Percentiles rank a stretch among this genome's conserved stretches.
Conservation (phyloP, 2,329 filamentous ascomycete genomes). For the Fusarium sp. region DNA sequence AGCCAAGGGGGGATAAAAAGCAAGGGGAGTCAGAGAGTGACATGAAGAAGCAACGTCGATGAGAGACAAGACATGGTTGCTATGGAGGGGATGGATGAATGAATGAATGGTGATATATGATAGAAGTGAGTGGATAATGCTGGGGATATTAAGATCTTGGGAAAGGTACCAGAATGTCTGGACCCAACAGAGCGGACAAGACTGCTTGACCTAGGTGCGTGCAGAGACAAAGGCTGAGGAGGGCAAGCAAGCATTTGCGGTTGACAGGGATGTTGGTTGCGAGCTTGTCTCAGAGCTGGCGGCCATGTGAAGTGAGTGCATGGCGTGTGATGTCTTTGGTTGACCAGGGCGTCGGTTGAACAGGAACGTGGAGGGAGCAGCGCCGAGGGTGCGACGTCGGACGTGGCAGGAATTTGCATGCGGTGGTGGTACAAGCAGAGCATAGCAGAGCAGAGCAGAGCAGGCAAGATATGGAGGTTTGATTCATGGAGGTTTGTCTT, state of each 20-base stretch:
- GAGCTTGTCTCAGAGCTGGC: slow-evolving; percentile 16
- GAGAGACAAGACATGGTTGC: slow-evolving; percentile 40
- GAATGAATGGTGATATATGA: slow-evolving; percentile 33
- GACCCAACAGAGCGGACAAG: slow-evolving; percentile 32
- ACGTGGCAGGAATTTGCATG: slow-evolving; percentile 41
- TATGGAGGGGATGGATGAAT: slow-evolving; percentile 19
- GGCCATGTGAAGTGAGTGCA: slow-evolving; percentile 36
- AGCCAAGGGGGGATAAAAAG: slow-evolving; percentile 30
- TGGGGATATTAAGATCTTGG: slow-evolving; percentile 27
- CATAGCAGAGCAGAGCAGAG: slow-evolving; percentile 6
- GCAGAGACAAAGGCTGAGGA: slow-evolving; percentile 31
- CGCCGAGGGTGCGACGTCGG: slow-evolving; percentile 38
- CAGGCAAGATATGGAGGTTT: slow-evolving; percentile 26
- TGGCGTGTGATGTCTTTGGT: slow-evolving; percentile 36
- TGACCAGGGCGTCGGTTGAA: slow-evolving; percentile 36
- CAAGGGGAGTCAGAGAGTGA: slow-evolving; percentile 34
- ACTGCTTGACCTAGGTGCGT: slow-evolving; percentile 10
- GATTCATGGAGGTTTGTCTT: slow-evolving; percentile 29
- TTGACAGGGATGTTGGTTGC: slow-evolving; percentile 28
- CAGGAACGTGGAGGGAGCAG: slow-evolving; percentile 35
- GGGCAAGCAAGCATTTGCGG: slow-evolving; percentile 17
- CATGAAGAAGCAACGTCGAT: slow-evolving; percentile 46
- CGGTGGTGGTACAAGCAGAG: slow-evolving; percentile 28
- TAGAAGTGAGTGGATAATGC: slow-evolving; percentile 18
- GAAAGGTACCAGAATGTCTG: slow-evolving; percentile 32